Evolutionary conservation across 805 yeast genomes (phyloP).

Genomic region (Candida ficus): DNA sequence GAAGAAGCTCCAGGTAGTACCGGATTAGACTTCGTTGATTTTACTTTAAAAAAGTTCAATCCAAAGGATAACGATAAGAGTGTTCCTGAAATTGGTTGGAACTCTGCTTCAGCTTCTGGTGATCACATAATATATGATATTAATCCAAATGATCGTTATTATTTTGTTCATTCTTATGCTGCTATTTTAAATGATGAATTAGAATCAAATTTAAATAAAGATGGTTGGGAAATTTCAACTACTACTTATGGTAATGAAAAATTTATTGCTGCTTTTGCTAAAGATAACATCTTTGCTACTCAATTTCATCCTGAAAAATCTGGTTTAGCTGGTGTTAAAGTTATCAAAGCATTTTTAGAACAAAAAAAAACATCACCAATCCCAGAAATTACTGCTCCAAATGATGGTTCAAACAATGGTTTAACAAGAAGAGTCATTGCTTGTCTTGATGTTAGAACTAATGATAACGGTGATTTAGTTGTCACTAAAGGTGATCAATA

Average conservation of each 20-base stretch:
- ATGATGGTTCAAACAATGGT: constrained; percentile 48
- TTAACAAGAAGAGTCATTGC: constrained; percentile 91
- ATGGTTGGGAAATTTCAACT: constrained; percentile 69
- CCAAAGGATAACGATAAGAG: constrained; percentile 50
- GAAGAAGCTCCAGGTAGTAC: constrained; percentile 61
- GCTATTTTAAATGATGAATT: constrained; percentile 47
- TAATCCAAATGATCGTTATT: constrained; percentile 65
- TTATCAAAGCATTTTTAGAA: constrained; percentile 67
- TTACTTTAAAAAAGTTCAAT: constrained; percentile 58
- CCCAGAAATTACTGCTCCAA: constrained; percentile 16
- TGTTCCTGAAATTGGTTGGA: constrained; percentile 99
- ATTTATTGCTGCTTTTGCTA: constrained; percentile 78
- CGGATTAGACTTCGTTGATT: constrained; percentile 57
- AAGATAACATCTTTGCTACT: constrained; percentile 83
- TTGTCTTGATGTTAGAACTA: constrained; percentile 93
- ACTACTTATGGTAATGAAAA: constrained; percentile 72
- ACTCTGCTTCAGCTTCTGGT: constrained; percentile 35
- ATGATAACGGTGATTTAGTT: constrained; percentile 91
- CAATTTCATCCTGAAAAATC: constrained; percentile 99
- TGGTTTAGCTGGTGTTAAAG: constrained; percentile 80
- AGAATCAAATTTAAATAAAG: constrained; percentile 27
- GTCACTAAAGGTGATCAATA: constrained; percentile 99
- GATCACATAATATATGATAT: constrained; percentile 50
- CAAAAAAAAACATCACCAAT: constrained; percentile 20
- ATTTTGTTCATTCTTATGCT: constrained; percentile 94